Conservation (phyloP, 805 yeast genomes). For the Candida endomychidarum region DNA sequence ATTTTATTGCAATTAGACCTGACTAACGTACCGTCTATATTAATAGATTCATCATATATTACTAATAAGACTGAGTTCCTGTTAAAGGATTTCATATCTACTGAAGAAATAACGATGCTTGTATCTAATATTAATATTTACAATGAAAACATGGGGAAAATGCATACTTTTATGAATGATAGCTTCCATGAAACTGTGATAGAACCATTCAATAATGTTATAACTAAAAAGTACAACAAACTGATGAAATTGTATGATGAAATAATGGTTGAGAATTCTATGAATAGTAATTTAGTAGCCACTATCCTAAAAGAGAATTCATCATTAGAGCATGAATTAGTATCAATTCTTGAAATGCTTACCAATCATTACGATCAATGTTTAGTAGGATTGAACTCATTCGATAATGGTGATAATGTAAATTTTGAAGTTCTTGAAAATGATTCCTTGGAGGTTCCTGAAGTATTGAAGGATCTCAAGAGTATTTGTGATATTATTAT, state of each 20-base stretch:
- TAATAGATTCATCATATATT: constrained; percentile 10
- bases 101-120: constrained; percentile 29
- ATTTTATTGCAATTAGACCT: constrained; percentile 23
- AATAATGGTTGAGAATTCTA: constrained; percentile 18
- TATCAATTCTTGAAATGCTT: constrained; percentile 63
- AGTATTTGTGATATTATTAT: constrained; percentile 35
- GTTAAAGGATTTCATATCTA: constrained; percentile 35
- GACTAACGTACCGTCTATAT: constrained; percentile 30
- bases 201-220: constrained; percentile 16
- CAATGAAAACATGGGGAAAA: constrained; percentile 23
- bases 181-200: constrained; percentile 19
- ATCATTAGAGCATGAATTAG: constrained; percentile 66
- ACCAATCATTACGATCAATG: constrained; percentile 87
- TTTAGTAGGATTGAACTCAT: constrained; percentile 44
- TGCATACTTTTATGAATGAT: constrained; percentile 18
- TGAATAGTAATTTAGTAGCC: constrained; percentile 19
- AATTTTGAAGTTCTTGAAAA: constrained; percentile 47
- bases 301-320: constrained; percentile 41
- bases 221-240: constrained; percentile 16
- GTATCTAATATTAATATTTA: constrained; percentile 27
- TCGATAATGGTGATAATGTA: constrained; percentile 23
- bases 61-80: constrained; percentile 3
- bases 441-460: constrained; percentile 58
- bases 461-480: constrained; percentile 50
- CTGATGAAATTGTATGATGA: constrained; percentile 20